Base-by-base conservation (phyloP, 352 stramenopile genomes). In the Aphanomyces stellatus region DNA sequence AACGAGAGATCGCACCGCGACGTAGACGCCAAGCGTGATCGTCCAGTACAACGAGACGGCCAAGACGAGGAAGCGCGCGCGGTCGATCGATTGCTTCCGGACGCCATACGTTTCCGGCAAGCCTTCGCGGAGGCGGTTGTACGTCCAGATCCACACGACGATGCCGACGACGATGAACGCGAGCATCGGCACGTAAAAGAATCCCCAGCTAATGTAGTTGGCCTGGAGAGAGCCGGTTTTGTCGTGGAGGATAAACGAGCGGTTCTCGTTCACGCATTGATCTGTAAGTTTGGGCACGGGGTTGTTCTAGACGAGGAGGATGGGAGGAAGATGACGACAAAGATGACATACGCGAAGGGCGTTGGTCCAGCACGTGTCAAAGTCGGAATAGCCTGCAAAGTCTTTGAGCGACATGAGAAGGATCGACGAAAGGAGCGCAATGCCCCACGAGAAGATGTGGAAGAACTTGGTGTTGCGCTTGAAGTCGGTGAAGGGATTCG, bases 401-500 rank as follows among this genome's bases (percentile, higher is more conserved):
- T 95, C 80, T 56, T 80, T 72, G 17, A 72, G 71, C 66, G 79
- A 88, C 73, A 90, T 85, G 24, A 95, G 75, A 65, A 93, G 27
- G 25, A 70, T 35, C n/a, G 62, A 28, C 37, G 41, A 27, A 15
- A 91, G 60, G 0, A 80, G 81, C 37, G 90, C 69, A 37, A 91
- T 24, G 33, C 87, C 75, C 87, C 87, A 95, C 59, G 79, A 91
- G 60, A 90, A 90, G n/a, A 92, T 40, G 74, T 95, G 85, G 72
- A 93, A 96, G 42, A 90, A 53, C 15, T 79, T 68, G 51, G 77
- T 92, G 76, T 95, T 96, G 68, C 79, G 73, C 71, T 94, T 93
- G 69, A 93, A 95, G 74, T 95, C 85, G 19, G 85, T 95, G 65
- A 96, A 96, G 19, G 88, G 88, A 71, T 95, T 96, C 4, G 85